Base-by-base conservation (phyloP, 805 yeast genomes). In the Zygotorulaspora chibaensis region DNA sequence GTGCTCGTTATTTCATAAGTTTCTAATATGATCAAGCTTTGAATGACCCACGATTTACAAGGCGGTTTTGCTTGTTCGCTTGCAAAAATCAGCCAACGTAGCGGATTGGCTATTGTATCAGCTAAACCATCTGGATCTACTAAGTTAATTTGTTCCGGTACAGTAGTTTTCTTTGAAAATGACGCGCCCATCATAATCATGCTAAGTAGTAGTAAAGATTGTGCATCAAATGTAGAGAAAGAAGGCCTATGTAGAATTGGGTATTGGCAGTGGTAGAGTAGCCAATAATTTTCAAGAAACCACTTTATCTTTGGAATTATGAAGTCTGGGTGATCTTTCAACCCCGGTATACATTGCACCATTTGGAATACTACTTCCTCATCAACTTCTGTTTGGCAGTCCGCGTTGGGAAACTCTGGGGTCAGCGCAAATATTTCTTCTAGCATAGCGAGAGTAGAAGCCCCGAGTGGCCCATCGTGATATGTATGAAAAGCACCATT, bases 1-100 rank as follows among this genome's bases (percentile, higher is more conserved):
- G 85, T 69, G 55, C 83, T 80, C 51, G 81, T 75, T 65, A 86
- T 83, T 59, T 86, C 95, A 57, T 77, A 80, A 67, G 81, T 80
- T 57, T 86, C 93, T 16, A 87, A 62, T 52, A 86, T 59, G 42
- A 83, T 64, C 51, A 86, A 70, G 55, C 84, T 72, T 63, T 86
- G 95, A 40, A 87, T 69, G 6, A 86, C 48, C 48, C 48, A 45
- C 13, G 48, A 23, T 31, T 42, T 37, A 20, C 49, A 46, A 16
- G 49, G 49, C 9, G 49, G 46, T 37, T 46, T 41, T 11, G 49
- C 49, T 33, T 42, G 43, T 27, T 46, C 43, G 25, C 49, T 36
- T 1, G 49, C 42, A 37, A 46, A 46, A 18, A 46, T 35, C 13
- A 46, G 18, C 49, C 49, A 46, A 3, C 49, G 40, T 28, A 46